Conservation (phyloP, 2,329 filamentous ascomycete species). For the Sordariomycetes sp. region DNA sequence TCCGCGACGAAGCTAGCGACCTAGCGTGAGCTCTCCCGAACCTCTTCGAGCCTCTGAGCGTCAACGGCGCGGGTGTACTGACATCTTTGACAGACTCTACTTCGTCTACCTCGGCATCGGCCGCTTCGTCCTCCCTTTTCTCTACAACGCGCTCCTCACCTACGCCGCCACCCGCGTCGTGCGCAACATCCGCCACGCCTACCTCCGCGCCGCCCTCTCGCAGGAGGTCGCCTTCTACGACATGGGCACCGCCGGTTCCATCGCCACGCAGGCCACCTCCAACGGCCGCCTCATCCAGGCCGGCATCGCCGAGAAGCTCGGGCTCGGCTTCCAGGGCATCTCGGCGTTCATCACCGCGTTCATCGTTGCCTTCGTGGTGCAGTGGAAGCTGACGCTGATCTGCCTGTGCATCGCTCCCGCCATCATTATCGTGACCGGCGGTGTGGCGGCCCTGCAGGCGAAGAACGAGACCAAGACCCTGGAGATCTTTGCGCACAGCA, state of each 20-base stretch:
- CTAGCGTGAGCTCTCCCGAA: conserved; percentile 22
- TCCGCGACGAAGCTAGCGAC: conserved; percentile 36
- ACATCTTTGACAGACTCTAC: conserved; percentile 28
- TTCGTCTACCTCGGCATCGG: conserved; percentile 48
- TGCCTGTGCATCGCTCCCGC: conserved; percentile 33
- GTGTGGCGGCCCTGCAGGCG: conserved; percentile 11
- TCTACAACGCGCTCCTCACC: conserved; percentile 31
- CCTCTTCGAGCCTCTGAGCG: not conserved
- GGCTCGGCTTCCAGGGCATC: conserved; percentile 25
- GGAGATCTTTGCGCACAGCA: conserved; percentile 29
- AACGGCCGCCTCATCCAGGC: conserved; percentile 33
- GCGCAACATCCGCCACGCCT: conserved; percentile 34
- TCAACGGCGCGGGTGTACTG: not conserved
- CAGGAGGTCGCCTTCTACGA: conserved; percentile 48
- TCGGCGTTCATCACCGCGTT: conserved; percentile 28
- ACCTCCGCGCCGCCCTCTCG: conserved; percentile 3
- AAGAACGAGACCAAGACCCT: conserved; percentile 10
- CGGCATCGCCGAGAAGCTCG: conserved; percentile 34
- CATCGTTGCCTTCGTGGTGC: conserved; percentile 26
- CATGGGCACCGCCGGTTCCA: conserved; percentile 24
- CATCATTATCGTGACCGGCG: conserved; percentile 28
- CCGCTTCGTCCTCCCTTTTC: conserved; percentile 39
- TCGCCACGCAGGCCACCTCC: conserved; percentile 34
- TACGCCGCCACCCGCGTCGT: conserved; percentile 40
- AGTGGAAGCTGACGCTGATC: conserved; percentile 31